Base-by-base conservation (phyloP, 1,284 basidiomycete genomes). In the Heterobasidion irregulare region DNA sequence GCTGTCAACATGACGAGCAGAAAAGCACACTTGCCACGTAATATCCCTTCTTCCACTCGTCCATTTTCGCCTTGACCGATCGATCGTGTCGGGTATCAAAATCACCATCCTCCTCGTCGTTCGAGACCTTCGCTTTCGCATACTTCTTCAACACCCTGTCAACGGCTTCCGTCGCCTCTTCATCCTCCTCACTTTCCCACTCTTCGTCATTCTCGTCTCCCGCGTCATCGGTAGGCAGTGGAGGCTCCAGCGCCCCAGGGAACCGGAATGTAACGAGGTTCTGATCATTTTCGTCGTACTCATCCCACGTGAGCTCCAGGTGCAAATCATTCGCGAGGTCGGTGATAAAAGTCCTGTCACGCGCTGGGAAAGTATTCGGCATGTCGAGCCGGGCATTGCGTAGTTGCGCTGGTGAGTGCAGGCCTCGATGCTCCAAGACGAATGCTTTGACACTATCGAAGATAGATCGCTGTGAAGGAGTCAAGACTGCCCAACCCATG, bases 11-110 rank as follows among this genome's bases (percentile, higher is more conserved):
- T 10, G 46, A 15, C 15, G 10, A 45, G 34, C 13, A n/a, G 13
- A 2, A 2, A 9, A 50, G 10, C 34, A 71, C 78, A 47, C 48
- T 12, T 56, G 92, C 92, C 77, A 80, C 79, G 73, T 99, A 99
- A 72, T 99, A 98, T 2, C 71, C 73, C 57, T 82, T 74, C 75
- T 99, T 99, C 93, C 94, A 98, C 62, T 90, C 85, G 50, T 85
- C 83, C 86, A 99, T 92, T 73, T 91, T 93, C 64, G 89, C 83
- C 61, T 83, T 79, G 38, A 96, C 62, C 46, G 81, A 83, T 62
- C 78, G 70, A 66, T 93, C 87, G 64, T 93, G 77, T 53, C 88
- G 77, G 55, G 83, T 82, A 62, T 94, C 92, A 64, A 91, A 89
- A 52, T 84, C 86, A 5, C 80, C 84, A 35, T 80, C 80, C 57